Base-by-base conservation (phyloP, 2,329 filamentous ascomycete species). In the Exutisphaerella laricina region DNA sequence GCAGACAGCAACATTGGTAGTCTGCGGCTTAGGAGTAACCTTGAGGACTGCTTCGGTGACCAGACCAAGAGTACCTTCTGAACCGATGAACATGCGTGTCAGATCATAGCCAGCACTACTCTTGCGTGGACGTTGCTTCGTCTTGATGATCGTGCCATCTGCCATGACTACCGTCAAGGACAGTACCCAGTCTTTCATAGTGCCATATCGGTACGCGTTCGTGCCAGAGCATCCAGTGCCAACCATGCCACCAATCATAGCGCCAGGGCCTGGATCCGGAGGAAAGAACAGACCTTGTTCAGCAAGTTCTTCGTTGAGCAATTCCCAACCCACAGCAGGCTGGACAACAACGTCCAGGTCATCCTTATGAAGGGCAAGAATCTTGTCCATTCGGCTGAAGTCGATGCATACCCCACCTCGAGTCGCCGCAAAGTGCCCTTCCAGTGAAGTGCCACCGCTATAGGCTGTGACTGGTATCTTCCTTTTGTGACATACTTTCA, bases 131-230 rank as follows among this genome's bases (percentile, higher is more conserved):
- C 88, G 78, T 66, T 94, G 88, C 50, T 85, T 77, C 8, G 89
- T 96, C 72, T 89, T 90, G 68, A 96, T 83, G 39, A 95, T 68
- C 1, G 88, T 94, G 37, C 88, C 88, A 64, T 95, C 89, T 13
- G 88, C 88, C 57, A 95, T 74, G 8, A 95, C 88, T 3, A 94
- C 86, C 0, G 88, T 95, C 53, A 95, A 68, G 41, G 79, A 84
- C 16, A 94, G 69, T 9, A 95, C 89, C 88, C 88, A 95, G 62
- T 95, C 88, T 50, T 86, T 82, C 88, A 95, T 95, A 2, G 88
- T 95, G 49, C 88, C 89, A 64, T 94, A 95, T 45, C 88, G 77
- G 69, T 94, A 94, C 12, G 88, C 83, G 63, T 95, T 95, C 10
- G 88, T 95, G 46, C 88, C 88, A 12, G 64, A 80, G 65, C 82